A percentile compares a stretch with the other conserved stretches of the same genome.
Evolutionary conservation across 192 early-diverging fungal species (phyloP).

Genomic region (Coemansia sp.): DNA sequence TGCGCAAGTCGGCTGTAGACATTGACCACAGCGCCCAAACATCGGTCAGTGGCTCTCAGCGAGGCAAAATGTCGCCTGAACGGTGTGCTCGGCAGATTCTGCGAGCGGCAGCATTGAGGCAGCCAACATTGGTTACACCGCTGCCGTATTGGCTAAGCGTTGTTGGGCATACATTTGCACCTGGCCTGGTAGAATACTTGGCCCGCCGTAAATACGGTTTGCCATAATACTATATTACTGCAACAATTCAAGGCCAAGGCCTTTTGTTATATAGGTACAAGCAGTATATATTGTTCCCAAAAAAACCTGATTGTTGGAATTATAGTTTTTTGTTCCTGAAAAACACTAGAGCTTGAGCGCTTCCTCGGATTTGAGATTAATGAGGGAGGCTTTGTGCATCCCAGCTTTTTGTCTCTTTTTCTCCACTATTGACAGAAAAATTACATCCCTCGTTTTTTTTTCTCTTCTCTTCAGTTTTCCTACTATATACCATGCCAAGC

Average conservation of each 20-base stretch:
- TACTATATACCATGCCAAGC: neutral
- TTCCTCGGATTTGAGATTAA: too few relatives aligned
- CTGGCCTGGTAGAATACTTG: slow-evolving; percentile 60
- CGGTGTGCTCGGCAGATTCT: slow-evolving; percentile 65
- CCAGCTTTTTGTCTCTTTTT: too few relatives aligned
- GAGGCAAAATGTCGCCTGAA: slow-evolving; percentile 61
- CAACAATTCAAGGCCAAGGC: too few relatives aligned
- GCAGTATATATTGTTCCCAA: too few relatives aligned
- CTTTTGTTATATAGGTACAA: too few relatives aligned
- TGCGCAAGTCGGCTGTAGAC: slow-evolving; percentile 68
- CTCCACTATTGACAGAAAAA: too few relatives aligned
- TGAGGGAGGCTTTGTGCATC: too few relatives aligned
- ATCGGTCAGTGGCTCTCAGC: slow-evolving; percentile 33
- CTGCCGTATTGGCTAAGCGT: slow-evolving; percentile 55
- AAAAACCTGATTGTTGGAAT: too few relatives aligned
- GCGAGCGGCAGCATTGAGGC: slow-evolving; percentile 46
- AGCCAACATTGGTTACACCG: slow-evolving; percentile 64
- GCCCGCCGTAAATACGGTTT: slow-evolving; percentile 72
- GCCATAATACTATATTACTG: neutral
- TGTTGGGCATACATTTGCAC: slow-evolving; percentile 56
- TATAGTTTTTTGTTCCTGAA: too few relatives aligned
- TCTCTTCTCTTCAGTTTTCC: neutral
- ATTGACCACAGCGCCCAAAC: neutral
- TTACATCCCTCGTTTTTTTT: neutral
- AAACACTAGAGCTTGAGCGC: too few relatives aligned